Percentiles rank a stretch among this genome's conserved stretches.
phyloP scores from a whole-genome alignment of 768 basidiomycete genomes.

The Arthromyces matolae region DNA sequence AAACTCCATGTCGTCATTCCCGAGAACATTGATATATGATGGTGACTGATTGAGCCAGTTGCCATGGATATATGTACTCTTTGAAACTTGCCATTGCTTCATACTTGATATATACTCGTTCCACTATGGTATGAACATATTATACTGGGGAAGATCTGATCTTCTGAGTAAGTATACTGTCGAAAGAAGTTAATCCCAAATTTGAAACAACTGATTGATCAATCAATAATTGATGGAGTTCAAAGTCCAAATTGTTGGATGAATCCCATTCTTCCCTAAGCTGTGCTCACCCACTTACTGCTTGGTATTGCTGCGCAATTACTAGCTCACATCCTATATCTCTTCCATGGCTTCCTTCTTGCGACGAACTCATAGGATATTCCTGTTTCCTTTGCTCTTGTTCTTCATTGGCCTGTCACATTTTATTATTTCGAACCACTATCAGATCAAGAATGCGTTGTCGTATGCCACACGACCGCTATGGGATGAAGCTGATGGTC shows the following conservation, averaged over 20 bases:
- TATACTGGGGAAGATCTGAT: too few species aligned
- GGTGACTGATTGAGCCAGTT: too few species aligned
- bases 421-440: conserved; percentile 36
- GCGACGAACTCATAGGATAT: conserved; percentile 26
- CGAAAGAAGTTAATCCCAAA: too few species aligned
- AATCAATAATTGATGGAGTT: too few species aligned
- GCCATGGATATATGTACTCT: too few species aligned
- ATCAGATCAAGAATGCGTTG: conserved; percentile 48
- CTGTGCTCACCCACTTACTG: conserved; percentile 15
- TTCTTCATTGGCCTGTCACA: conserved; percentile 31
- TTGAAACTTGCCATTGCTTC: too few species aligned
- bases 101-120: too few species aligned
- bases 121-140: too few species aligned
- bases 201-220: too few species aligned
- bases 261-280: conserved; percentile 1
- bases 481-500: conserved; percentile 54
- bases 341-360: conserved; percentile 20
- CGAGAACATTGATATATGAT: conserved; percentile 10
- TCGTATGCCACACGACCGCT: conserved; percentile 57
- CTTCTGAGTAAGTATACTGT: too few species aligned
- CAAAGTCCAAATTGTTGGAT: too few species aligned
- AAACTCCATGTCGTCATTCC: conserved; percentile 20
- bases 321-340: conserved; percentile 2
- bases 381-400: conserved; percentile 32
- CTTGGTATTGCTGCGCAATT: conserved; percentile 22